Conservation (phyloP, 2,329 filamentous ascomycete genomes). For the Thielaviopsis punctulata region DNA sequence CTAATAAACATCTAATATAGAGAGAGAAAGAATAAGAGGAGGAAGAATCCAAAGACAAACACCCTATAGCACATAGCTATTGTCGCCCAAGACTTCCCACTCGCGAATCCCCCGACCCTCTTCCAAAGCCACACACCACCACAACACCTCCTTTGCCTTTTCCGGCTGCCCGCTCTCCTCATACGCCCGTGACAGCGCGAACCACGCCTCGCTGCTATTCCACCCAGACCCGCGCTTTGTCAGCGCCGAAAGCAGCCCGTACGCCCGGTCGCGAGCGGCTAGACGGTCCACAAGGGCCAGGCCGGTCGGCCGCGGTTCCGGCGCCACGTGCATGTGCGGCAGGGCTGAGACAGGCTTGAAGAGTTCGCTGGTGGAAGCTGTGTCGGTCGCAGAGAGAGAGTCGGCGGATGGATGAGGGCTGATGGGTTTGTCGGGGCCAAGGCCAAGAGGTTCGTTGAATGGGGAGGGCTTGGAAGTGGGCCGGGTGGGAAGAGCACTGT, state of each 20-base stretch:
- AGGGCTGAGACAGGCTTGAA: conserved; percentile 10
- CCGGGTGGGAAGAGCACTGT: background rate
- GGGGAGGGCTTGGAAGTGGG: background rate
- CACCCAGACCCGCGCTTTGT: conserved; percentile 77
- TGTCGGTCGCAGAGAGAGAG: conserved; percentile 12
- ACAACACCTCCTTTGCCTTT: conserved; percentile 80
- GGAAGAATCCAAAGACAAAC: background rate
- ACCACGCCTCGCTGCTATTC: conserved; percentile 92
- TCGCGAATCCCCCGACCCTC: conserved; percentile 63
- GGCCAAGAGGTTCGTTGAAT: conserved; percentile 7
- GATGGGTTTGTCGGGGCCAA: conserved; percentile 8
- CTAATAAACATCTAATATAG: background rate
- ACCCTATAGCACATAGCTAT: conserved; percentile 37
- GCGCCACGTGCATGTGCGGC: conserved; percentile 26
- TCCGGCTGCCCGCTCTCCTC: conserved; percentile 73
- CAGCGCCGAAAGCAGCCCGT: conserved; percentile 61
- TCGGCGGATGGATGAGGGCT: conserved; percentile 1
- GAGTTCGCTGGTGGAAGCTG: conserved; percentile 15
- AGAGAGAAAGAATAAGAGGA: background rate
- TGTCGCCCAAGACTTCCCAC: conserved; percentile 55
- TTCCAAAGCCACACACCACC: conserved; percentile 96
- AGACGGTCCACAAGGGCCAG: conserved; percentile 63
- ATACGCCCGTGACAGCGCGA: conserved; percentile 67
- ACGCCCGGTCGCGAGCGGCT: conserved; percentile 79
- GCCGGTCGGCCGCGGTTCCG: conserved; percentile 38